These are phyloP conservation scores for Daldinia bambusicola DNA, from an alignment of 495 filamentous ascomycete genomes.

Conservation along the genomic window DNA sequence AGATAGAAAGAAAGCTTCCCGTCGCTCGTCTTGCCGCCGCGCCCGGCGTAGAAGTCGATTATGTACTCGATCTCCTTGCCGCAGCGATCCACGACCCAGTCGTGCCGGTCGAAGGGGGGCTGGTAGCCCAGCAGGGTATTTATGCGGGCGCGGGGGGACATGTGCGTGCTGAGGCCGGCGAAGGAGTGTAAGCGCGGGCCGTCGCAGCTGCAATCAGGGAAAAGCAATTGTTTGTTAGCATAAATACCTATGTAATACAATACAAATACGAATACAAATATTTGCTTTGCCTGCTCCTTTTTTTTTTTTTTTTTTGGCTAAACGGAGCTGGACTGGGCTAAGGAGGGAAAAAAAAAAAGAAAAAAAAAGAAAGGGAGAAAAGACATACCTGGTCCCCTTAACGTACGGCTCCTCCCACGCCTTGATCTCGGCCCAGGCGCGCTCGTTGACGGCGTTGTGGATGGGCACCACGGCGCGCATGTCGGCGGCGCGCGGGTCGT, in stretches of 20 bases:
- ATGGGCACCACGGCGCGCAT: constrained; percentile 94
- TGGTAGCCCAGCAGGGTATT: constrained; percentile 88
- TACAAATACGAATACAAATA: neutral
- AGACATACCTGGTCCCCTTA: constrained; percentile 59
- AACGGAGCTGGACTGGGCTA: no score
- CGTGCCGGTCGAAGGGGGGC: constrained; percentile 92
- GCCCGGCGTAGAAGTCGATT: constrained; percentile 96
- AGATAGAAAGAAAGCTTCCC: constrained; percentile 87
- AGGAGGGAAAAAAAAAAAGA: neutral
- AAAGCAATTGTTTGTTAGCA: no score
- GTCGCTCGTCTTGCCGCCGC: constrained; percentile 50
- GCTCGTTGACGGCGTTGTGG: constrained; percentile 96
- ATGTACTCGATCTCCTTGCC: constrained; percentile 92
- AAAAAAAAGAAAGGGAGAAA: neutral
- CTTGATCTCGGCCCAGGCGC: constrained; percentile 84
- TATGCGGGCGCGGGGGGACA: constrained; percentile 84
- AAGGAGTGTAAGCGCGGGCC: constrained; percentile 89
- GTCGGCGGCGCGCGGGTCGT: constrained; percentile 68
- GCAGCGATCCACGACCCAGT: constrained; percentile 96
- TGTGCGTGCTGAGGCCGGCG: constrained; percentile 72
- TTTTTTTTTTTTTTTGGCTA: no score
- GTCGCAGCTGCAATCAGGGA: constrained; percentile 65
- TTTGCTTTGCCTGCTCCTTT: no score
- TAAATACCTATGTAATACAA: neutral
- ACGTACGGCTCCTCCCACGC: constrained; percentile 81